Conservation (phyloP, 345 rosid genomes). For the Eutrema yunnanense region DNA sequence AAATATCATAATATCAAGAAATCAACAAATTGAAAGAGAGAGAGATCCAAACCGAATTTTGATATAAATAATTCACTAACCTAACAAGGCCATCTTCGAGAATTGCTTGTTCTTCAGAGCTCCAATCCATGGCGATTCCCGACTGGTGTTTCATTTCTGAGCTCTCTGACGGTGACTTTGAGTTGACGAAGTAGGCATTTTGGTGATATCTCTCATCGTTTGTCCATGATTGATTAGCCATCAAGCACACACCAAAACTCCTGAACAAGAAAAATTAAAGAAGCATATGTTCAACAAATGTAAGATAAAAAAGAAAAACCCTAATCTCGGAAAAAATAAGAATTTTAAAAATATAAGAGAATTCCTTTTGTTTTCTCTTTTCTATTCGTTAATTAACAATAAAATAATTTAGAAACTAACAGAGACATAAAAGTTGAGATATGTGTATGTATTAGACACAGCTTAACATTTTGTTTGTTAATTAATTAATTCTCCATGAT, state of each 20-base stretch:
- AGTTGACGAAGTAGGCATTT: not conserved
- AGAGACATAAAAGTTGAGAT: too few relatives aligned
- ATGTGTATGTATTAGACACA: not conserved
- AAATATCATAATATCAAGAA: not conserved
- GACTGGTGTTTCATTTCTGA: not conserved
- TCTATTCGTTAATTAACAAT: not conserved
- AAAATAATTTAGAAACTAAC: not conserved
- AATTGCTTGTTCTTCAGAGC: not conserved
- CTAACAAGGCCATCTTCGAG: not conserved
- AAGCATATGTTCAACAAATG: not conserved
- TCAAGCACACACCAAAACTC: not conserved
- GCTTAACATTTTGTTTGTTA: not conserved
- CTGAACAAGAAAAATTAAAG: not conserved
- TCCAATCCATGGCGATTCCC: not conserved
- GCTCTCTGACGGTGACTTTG: not conserved
- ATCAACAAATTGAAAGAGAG: not conserved
- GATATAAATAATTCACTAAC: not conserved
- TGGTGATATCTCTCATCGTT: conserved; percentile 9
- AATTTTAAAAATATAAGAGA: too few relatives aligned
- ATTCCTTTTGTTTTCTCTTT: not conserved
- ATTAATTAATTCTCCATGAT: conserved; percentile 9
- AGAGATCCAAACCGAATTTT: not conserved
- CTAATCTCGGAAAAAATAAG: too few relatives aligned
- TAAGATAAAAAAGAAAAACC: not conserved
- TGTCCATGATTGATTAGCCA: conserved; percentile 1